phyloP scores from a whole-genome alignment of 1,284 basidiomycete genomes.

The Ceratobasidium papillatum region DNA sequence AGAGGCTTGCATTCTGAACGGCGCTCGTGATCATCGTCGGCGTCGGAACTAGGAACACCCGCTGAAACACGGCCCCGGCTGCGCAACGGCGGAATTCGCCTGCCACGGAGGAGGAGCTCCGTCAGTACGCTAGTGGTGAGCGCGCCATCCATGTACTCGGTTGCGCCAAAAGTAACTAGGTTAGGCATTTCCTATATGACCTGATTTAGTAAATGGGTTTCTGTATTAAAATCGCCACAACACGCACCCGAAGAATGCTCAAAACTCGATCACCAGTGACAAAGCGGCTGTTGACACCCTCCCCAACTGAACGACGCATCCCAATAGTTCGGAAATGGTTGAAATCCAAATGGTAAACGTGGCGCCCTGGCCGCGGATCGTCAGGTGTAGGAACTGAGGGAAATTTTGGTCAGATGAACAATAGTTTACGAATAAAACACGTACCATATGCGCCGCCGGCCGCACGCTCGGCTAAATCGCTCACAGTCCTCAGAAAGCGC shows the following conservation, averaged over 20 bases:
- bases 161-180: conserved; percentile 84
- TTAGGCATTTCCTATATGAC: conserved; percentile 79
- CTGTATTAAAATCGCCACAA: conserved; percentile 6
- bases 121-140: conserved; percentile 81
- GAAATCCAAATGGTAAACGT: conserved; percentile 84
- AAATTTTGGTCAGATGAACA: conserved; percentile 36
- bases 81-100: conserved; percentile 60
- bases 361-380: conserved; percentile 77
- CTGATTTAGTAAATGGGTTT: conserved; percentile 4
- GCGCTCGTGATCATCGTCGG: conserved; percentile 71
- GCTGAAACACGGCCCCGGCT: conserved; percentile 71
- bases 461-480: conserved; percentile 69
- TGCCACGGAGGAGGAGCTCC: conserved; percentile 85
- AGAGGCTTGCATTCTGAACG: conserved; percentile 80
- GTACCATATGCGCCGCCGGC: conserved; percentile 75
- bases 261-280: conserved; percentile 90
- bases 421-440: conserved; percentile 46
- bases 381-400: conserved; percentile 72
- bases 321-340: conserved; percentile 95
- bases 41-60: conserved; percentile 61
- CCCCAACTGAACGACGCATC: conserved; percentile 89
- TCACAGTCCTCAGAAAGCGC: conserved; percentile 78
- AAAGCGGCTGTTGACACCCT: conserved; percentile 88
- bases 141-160: conserved; percentile 95
- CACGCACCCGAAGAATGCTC: conserved; percentile 79